Conservation (phyloP, 192 early-diverging fungal genomes). For the Entophlyctis luteolus region DNA sequence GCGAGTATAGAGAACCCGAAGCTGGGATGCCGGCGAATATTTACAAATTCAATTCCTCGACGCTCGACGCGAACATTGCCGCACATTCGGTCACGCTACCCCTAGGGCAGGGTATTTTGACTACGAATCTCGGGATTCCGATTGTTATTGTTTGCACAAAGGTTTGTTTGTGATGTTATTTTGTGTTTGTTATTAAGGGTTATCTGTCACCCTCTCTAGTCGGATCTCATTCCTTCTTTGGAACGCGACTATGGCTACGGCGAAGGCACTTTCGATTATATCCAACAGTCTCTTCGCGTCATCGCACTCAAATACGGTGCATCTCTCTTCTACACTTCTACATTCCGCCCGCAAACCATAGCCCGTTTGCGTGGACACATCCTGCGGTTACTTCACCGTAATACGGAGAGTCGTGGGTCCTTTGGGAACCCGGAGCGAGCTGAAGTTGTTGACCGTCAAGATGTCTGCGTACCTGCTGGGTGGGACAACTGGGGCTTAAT, state of each 20-base stretch:
- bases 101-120: slow-evolving; percentile 74
- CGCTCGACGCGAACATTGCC: not conserved
- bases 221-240: slow-evolving; percentile 67
- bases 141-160: slow-evolving; percentile 87
- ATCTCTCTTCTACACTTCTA: slow-evolving; percentile 84
- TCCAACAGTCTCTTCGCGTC: slow-evolving; percentile 87
- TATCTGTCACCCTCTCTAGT: slow-evolving; percentile 28
- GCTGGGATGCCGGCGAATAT: not conserved
- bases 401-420: not conserved
- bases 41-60: not conserved
- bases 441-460: slow-evolving; percentile 82
- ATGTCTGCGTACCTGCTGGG: slow-evolving; percentile 82
- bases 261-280: slow-evolving; percentile 93
- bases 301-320: slow-evolving; percentile 90
- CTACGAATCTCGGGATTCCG: slow-evolving; percentile 81
- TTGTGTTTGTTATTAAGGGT: not conserved
- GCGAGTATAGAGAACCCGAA: slow-evolving; percentile 13
- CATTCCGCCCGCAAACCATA: slow-evolving; percentile 72
- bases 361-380: slow-evolving; percentile 74
- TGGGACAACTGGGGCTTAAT: slow-evolving; percentile 95
- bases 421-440: slow-evolving; percentile 67
- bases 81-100: slow-evolving; percentile 38
- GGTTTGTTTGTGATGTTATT: slow-evolving; percentile 31
- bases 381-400: slow-evolving; percentile 63
- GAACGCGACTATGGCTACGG: slow-evolving; percentile 80